Conservation (phyloP, 108 stramenopile species). For the Cyclostephanos tholiformis region DNA sequence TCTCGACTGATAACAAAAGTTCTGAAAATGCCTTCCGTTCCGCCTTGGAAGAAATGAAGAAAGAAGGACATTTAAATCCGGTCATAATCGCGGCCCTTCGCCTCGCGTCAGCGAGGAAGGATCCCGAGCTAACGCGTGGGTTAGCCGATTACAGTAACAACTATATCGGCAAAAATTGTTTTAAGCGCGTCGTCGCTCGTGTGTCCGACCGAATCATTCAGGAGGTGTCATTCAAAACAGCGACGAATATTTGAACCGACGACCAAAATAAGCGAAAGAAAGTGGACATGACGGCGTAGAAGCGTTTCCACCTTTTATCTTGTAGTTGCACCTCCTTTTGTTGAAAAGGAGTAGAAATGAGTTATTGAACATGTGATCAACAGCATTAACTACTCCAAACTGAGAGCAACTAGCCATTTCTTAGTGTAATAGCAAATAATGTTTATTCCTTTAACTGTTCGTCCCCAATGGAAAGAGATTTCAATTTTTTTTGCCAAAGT, state of each 20-base stretch:
- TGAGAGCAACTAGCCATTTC: too few relatives aligned
- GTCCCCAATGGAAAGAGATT: not conserved
- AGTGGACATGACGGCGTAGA: too few relatives aligned
- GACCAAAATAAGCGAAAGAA: too few relatives aligned
- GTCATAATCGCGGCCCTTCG: constrained; percentile 38
- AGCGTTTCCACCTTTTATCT: too few relatives aligned
- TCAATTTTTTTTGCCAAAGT: not conserved
- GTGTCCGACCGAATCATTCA: not conserved
- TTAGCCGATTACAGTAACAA: constrained; percentile 10
- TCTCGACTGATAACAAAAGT: not conserved
- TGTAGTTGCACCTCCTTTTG: too few relatives aligned
- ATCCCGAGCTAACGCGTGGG: constrained; percentile 14
- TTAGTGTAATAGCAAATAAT: too few relatives aligned
- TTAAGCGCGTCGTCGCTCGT: not conserved
- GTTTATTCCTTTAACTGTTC: not conserved
- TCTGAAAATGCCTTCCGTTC: constrained; percentile 5
- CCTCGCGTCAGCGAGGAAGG: constrained; percentile 33
- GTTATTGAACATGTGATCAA: too few relatives aligned
- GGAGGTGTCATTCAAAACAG: not conserved
- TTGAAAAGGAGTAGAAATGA: too few relatives aligned
- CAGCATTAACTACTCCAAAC: too few relatives aligned
- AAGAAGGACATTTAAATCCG: constrained; percentile 20
- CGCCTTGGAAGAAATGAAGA: constrained; percentile 11
- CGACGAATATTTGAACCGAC: too few relatives aligned
- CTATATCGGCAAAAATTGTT: not conserved